phyloP scores from a whole-genome alignment of 2,329 filamentous ascomycete genomes.

The Monosporascus sp. region DNA sequence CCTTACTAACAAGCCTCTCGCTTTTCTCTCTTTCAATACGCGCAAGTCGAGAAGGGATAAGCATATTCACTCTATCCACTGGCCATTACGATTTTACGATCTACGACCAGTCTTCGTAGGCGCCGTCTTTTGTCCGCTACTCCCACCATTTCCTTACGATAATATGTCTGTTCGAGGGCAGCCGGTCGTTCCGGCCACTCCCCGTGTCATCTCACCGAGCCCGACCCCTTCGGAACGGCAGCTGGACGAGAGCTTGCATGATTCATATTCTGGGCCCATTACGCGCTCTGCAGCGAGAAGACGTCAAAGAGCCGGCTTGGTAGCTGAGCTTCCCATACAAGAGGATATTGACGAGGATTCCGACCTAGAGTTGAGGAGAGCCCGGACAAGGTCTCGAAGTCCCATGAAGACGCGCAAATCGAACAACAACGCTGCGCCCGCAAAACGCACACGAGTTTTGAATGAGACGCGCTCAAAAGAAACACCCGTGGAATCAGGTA shows the following conservation, averaged over 20 bases:
- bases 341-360: slow-evolving; percentile 51
- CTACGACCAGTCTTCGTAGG: slow-evolving; percentile 50
- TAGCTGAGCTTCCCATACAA: slow-evolving; percentile 53
- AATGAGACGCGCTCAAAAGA: slow-evolving; percentile 26
- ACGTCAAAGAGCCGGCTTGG: slow-evolving; percentile 36
- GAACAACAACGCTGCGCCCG: slow-evolving; percentile 46
- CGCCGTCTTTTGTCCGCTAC: slow-evolving; percentile 47
- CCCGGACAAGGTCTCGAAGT: slow-evolving; percentile 67
- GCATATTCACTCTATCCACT: slow-evolving; percentile 41
- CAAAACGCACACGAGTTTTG: slow-evolving; percentile 30
- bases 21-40: slow-evolving; percentile 16
- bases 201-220: slow-evolving; percentile 85
- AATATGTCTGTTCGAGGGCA: slow-evolving; percentile 48
- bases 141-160: slow-evolving; percentile 52
- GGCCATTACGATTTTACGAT: slow-evolving; percentile 42
- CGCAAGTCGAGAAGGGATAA: slow-evolving; percentile 45
- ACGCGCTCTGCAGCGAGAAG: slow-evolving; percentile 69
- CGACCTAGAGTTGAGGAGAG: slow-evolving; percentile 50
- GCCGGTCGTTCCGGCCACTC: slow-evolving; percentile 64
- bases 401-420: slow-evolving; percentile 51
- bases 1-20: slow-evolving; percentile 24
- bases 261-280: slow-evolving; percentile 64
- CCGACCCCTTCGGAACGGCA: slow-evolving; percentile 62
- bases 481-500: slow-evolving; percentile 14
- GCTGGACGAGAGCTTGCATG: slow-evolving; percentile 44